Evolutionary conservation across 129 eudicot species (phyloP), one percentile per base, ranked within the genome.

Genomic region (Chrysanthemum seticuspe): DNA sequence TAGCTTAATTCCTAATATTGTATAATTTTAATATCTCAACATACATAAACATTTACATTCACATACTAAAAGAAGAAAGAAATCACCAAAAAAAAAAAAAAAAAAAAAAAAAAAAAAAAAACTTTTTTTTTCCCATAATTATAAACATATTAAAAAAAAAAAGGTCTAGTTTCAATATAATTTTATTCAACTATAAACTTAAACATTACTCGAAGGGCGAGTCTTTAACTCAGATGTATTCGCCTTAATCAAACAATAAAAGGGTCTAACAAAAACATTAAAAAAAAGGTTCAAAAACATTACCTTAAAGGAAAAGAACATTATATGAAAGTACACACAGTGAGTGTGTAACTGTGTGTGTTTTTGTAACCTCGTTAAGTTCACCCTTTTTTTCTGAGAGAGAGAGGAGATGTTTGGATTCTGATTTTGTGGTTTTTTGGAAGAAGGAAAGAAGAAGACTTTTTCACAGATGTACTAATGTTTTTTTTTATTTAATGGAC

Each of bases 361-460:
- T 27, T 13, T 68, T 53, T 68, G 72, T 82, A 78, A 67, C 83
- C 87, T 82, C 87, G 76, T 79, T 82, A 65, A 72, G 85, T 80
- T 82, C 80, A 81, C 82, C 89, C 47, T 40, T 40, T 40, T 40
- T 40, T 40, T 6, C 45, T 85, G 81, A 83, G 84, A 81, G 65
- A 31, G 36, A 31, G 36, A 27, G 29, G 3, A 2, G 29, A 57
- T 81, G 75, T 77, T 80, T 77, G 79, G 61, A 48, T 77, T 77
- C 18, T 80, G 85, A 74, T 73, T 65, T 64, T 70, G 62, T 50
- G n/a, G 45, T 62, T 62, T 61, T 50, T 73, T 73, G 51, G 51
- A 16, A 49, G 75, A 29, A 56, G 13, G 75, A 71, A 71, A 51
- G 78, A 51, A 16, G 78, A 74, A 21, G 78, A 74, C 78, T 61